These are phyloP conservation scores for Pseudophaeomoniella oleicola DNA, from an alignment of 2,329 filamentous ascomycete genomes.

Conservation along the genomic window DNA sequence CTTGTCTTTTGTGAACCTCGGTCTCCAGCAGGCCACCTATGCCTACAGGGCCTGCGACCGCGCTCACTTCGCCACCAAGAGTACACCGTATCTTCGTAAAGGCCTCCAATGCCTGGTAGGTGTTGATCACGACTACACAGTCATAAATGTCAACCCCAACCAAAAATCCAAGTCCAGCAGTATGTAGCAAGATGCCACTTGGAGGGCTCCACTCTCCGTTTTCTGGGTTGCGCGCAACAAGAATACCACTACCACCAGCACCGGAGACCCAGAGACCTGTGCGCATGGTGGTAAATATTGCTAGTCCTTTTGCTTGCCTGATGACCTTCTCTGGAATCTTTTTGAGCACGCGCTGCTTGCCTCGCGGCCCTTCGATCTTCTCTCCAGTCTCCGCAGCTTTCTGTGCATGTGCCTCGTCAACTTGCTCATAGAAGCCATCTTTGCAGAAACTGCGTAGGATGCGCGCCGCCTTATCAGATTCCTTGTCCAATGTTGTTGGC, in stretches of 20 bases:
- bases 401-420: conserved; percentile 37
- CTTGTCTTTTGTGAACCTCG: conserved; percentile 50
- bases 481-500: conserved; percentile 72
- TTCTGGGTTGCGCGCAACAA: conserved; percentile 62
- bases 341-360: conserved; percentile 53
- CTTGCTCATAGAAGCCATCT: conserved; percentile 54
- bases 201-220: conserved; percentile 87
- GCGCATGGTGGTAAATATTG: conserved; percentile 91
- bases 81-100: conserved; percentile 70
- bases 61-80: conserved; percentile 65
- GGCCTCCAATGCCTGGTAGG: conserved; percentile 64
- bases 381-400: conserved; percentile 24
- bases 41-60: conserved; percentile 62
- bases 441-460: conserved; percentile 85
- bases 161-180: conserved; percentile 74
- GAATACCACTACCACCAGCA: conserved; percentile 74
- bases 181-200: conserved; percentile 81
- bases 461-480: conserved; percentile 80
- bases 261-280: conserved; percentile 85
- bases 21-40: conserved; percentile 60
- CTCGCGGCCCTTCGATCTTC: conserved; percentile 37
- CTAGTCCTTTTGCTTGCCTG: conserved; percentile 75
- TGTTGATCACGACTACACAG: conserved; percentile 86
- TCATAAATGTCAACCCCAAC: conserved; percentile 92
- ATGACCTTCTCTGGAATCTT: conserved; percentile 81